These are phyloP conservation scores for Albophoma yamanashiensis DNA, from an alignment of 2,329 filamentous ascomycete species.

Conservation along the genomic window DNA sequence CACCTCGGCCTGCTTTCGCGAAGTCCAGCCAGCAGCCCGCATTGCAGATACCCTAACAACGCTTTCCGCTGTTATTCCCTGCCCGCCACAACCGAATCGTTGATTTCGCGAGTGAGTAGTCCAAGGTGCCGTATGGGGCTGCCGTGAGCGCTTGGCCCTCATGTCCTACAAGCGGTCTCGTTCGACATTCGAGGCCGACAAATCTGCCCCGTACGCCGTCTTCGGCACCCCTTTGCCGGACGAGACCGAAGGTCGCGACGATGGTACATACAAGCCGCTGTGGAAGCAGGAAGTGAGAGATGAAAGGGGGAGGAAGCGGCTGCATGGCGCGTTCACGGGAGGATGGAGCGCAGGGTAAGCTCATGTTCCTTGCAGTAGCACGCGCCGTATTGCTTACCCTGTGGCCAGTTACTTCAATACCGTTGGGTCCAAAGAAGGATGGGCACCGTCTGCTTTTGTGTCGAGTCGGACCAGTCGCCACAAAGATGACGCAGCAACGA, in stretches of 20 bases:
- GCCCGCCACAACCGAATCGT: too few relatives aligned
- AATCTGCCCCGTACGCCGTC: conserved; percentile 61
- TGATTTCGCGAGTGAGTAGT: neutral
- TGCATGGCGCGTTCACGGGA: conserved; percentile 94
- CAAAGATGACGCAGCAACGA: conserved; percentile 47
- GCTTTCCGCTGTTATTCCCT: neutral
- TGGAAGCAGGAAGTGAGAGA: conserved; percentile 98
- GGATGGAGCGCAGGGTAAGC: conserved; percentile 90
- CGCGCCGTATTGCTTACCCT: neutral
- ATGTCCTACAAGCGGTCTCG: conserved; percentile 78
- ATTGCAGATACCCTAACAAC: neutral
- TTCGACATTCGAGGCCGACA: conserved; percentile 66
- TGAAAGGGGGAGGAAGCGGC: conserved; percentile 76
- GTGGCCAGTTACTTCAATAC: conserved; percentile 80
- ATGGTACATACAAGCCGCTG: conserved; percentile 86
- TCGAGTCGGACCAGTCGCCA: conserved; percentile 75
- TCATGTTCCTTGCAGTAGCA: neutral
- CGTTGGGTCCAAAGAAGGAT: conserved; percentile 96
- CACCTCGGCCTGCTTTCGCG: neutral
- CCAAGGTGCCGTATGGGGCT: neutral
- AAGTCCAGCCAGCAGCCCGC: neutral
- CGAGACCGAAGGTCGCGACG: conserved; percentile 69
- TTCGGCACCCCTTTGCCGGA: conserved; percentile 82
- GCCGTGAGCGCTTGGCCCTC: conserved; percentile 7
- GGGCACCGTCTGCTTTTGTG: conserved; percentile 84